Conservation (phyloP, 129 eudicot genomes). For the carrot (Daucus carota) region DNA sequence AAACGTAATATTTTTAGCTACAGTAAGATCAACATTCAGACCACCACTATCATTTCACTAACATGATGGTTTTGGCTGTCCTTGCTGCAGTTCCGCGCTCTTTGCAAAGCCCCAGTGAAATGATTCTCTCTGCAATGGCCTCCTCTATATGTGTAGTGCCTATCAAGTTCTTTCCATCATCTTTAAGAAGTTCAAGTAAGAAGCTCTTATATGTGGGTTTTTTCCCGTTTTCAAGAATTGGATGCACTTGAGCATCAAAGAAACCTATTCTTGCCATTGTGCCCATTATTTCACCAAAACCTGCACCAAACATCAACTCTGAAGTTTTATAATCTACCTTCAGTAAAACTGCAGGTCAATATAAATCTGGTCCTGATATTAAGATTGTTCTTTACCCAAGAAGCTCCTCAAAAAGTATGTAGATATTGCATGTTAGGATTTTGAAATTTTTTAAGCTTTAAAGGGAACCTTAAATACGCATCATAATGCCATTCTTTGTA, state of each 20-base stretch:
- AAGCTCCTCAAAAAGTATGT: too few species aligned
- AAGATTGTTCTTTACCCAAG: not conserved
- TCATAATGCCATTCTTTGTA: not conserved
- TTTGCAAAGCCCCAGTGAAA: conserved; percentile 49
- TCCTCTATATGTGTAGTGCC: conserved; percentile 46
- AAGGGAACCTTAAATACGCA: not conserved
- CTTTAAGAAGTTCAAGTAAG: conserved; percentile 45
- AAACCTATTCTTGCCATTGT: conserved; percentile 74
- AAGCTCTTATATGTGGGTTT: conserved; percentile 50
- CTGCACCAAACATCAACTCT: conserved; percentile 29
- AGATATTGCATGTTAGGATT: not conserved
- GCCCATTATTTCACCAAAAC: conserved; percentile 91
- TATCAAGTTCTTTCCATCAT: conserved; percentile 16
- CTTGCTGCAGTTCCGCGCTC: conserved; percentile 44
- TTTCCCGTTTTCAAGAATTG: conserved; percentile 32
- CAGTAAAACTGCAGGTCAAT: not conserved
- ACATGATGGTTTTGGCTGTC: conserved; percentile 88
- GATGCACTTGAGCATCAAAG: conserved; percentile 40
- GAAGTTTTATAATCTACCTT: not conserved
- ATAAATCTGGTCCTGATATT: not conserved
- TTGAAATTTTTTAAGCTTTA: not conserved
- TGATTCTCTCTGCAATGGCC: conserved; percentile 49
- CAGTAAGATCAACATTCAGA: not conserved
- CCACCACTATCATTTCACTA: conserved; percentile 18
- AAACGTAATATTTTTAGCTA: not conserved